Base-by-base conservation (phyloP, 805 yeast genomes). In the Cyberlindnera galapagoensis region DNA sequence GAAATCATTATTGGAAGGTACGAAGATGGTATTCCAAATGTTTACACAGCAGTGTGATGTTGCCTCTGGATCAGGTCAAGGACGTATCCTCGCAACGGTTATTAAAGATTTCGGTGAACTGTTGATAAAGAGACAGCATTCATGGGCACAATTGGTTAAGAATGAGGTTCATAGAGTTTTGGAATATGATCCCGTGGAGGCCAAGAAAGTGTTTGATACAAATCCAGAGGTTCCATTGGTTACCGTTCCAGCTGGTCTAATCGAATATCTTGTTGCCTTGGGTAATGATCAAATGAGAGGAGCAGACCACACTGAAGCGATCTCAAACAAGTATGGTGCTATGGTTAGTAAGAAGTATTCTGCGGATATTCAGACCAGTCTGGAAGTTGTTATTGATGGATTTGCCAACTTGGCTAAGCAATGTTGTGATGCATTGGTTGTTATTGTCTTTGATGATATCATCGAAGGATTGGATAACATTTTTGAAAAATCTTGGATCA, bases 31-130 rank as follows among this genome's bases (percentile, higher is more conserved):
- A 18, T 77, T 83, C 53, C 75, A 82, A 40, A 80, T 86, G 79
- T 74, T 86, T 36, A 77, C 80, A n/a, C 95, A 86, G 51, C 95
- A 87, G 54, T 79, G 85, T 11, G 94, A 82, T 40, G 88, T 82
- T 6, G 92, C 94, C 0, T 83, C 87, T 1, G 88, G 80, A 20
- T 76, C 90, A 4, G 84, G 85, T 4, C 87, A 83, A 55, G 85
- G 87, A 6, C 71, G 78, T 41, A 81, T 86, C 18, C 63, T 86
- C 21, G 76, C 78, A 9, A 92, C 90, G 16, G 92, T 85, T 9
- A 73, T 86, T 11, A 77, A 71, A 32, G 76, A 79, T 38, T 82
- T 87, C 65, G 71, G 80, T 20, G 62, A 60, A 6, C 63, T 82
- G 30, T 63, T 85, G 39, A 61, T 70, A 30, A 56, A 66, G 33